Percentiles rank a stretch among this genome's conserved stretches.
Evolutionary conservation across 108 stramenopile genomes (phyloP).

Genomic region (Schizochytrium sp.): DNA sequence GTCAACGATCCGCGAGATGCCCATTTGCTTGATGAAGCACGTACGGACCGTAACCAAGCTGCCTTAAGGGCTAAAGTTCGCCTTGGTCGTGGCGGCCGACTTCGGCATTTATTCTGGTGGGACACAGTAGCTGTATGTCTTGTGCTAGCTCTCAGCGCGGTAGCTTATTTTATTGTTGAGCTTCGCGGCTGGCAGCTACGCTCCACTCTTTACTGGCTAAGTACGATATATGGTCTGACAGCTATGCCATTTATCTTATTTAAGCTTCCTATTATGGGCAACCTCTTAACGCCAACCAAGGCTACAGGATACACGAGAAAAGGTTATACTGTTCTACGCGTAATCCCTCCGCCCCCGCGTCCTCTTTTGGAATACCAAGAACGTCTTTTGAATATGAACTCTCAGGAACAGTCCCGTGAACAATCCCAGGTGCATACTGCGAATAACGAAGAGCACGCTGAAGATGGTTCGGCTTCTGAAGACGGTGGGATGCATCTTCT

Average conservation of each 20-base stretch:
- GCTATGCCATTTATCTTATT: slow-evolving; percentile 45
- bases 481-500: no score
- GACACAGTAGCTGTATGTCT: slow-evolving; percentile 38
- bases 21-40: slow-evolving; percentile 24
- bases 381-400: background rate
- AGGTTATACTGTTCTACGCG: slow-evolving; percentile 59
- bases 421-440: background rate
- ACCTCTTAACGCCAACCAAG: slow-evolving; percentile 20
- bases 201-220: slow-evolving; percentile 60
- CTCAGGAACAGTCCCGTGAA: background rate
- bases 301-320: slow-evolving; percentile 57
- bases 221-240: slow-evolving; percentile 20
- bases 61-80: slow-evolving; percentile 45
- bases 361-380: slow-evolving; percentile 9
- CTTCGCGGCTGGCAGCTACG: slow-evolving; percentile 50
- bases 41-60: slow-evolving; percentile 41
- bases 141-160: slow-evolving; percentile 2
- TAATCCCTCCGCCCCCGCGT: slow-evolving; percentile 33
- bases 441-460: background rate
- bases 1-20: slow-evolving; percentile 56
- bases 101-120: slow-evolving; percentile 36
- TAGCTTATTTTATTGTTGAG: slow-evolving; percentile 3
- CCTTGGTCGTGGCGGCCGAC: slow-evolving; percentile 29
- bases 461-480: no score
- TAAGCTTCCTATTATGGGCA: slow-evolving; percentile 45